A percentile compares a stretch with the other conserved stretches of the same genome.
phyloP scores from a whole-genome alignment of 176 grass and related monocot species.

The Phoenix dactylifera region DNA sequence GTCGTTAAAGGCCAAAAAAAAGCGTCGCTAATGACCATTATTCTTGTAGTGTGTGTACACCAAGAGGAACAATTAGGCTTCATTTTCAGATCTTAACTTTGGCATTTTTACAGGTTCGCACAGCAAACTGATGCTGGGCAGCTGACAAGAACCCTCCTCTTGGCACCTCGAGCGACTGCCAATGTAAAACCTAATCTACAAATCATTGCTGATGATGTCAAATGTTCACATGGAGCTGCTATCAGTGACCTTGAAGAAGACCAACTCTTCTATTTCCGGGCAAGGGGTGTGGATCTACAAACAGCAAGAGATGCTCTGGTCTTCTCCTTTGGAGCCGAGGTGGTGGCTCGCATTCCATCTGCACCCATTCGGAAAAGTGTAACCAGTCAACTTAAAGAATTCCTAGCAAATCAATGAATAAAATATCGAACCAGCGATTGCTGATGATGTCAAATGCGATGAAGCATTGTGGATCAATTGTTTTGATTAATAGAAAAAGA shows the following conservation, averaged over 20 bases:
- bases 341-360: constrained; percentile 69
- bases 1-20: too few species aligned
- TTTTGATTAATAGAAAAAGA: too few species aligned
- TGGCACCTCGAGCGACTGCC: constrained; percentile 74
- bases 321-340: constrained; percentile 75
- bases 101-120: constrained; percentile 46
- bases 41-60: too few species aligned
- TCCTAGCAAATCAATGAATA: constrained; percentile 30
- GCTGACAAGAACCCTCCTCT: constrained; percentile 64
- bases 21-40: too few species aligned
- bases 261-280: constrained; percentile 78
- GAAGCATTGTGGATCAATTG: too few species aligned
- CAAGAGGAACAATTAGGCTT: too few species aligned
- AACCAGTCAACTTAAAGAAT: constrained; percentile 34
- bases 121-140: constrained; percentile 88
- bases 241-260: constrained; percentile 81
- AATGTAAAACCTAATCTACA: constrained; percentile 95
- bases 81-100: neutral
- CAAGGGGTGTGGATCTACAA: constrained; percentile 51
- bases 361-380: constrained; percentile 46
- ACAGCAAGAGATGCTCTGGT: constrained; percentile 69
- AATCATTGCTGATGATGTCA: constrained; percentile 97
- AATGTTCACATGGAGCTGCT: constrained; percentile 87
- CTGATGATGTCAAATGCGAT: too few species aligned
- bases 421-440: neutral